Evolutionary conservation across 495 filamentous ascomycete species (phyloP), one percentile per base, ranked within the genome.

Genomic region (Xylaria bambusicola): DNA sequence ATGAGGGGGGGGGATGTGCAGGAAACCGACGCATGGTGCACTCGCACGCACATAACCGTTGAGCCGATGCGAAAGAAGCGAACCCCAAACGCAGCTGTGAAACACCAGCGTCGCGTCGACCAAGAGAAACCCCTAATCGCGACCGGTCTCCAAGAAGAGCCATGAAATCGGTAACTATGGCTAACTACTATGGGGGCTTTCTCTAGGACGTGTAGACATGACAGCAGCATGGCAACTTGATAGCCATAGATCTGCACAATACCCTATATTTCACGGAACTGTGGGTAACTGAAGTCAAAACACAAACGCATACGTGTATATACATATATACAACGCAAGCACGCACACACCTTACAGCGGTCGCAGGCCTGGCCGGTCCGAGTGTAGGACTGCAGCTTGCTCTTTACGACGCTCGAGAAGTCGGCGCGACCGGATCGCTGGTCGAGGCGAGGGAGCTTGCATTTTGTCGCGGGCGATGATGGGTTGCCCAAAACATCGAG

Each of bases 321-420:
- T 41, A 46, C 20, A 38, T 4, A 15, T 24, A 31, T 18, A 45
- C 26, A 26, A 7, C 7, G 12, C 36, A 38, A 15, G 35, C 17
- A 57, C 20, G 29, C 38, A 56, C 81, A 58, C 75, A 92, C 91
- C 81, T 92, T 92, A 80, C 92, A 97, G 49, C 92, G 82, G 67
- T 96, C 92, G 79, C 92, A 97, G 4, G 92, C 92, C 70, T 94
- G 91, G 3, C 90, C 89, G 0, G 89, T 94, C 17, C 91, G 81
- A 18, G 82, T 85, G 50, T 86, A 86, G 18, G 79, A 81, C 59
- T 80, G 78, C 49, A 86, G 72, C 66, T 83, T 83, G 72, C 81
- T 85, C 75, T 83, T 85, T 35, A 91, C 85, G 46, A 82, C 80
- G 56, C 77, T 82, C 3, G 88, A 90, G 63, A 89, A 89, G 48